Base-by-base conservation (phyloP, 2,329 filamentous ascomycete genomes). In the Aspergillus thermomutatus region DNA sequence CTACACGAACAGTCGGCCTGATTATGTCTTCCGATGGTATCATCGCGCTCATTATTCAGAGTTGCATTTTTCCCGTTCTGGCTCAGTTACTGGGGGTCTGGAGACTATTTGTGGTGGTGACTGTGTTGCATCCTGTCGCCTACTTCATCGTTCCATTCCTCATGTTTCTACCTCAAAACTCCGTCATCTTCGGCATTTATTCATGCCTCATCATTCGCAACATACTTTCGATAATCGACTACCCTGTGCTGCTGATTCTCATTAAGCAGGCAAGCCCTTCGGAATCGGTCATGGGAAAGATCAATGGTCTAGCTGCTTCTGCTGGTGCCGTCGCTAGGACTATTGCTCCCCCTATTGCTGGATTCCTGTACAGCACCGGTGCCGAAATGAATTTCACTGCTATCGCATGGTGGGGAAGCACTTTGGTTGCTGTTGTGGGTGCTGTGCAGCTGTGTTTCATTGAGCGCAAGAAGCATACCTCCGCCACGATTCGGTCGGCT, bases 31-130 rank as follows among this genome's bases (percentile, higher is more conserved):
- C 88, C 52, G 89, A 91, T 63, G 89, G 87, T 2, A 73, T 88
- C 60, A 85, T 92, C 55, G 88, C 88, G 0, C 80, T 92, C 1
- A 79, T 88, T 63, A 86, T 92, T 47, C 89, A 92, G 72, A 89
- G 82, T 1, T 72, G 91, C 48, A 77, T 92, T 28, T 90, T 90
- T 66, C 87, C 87, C 3, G 64, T 85, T 17, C 77, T 88, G 59
- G 84, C 88, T 3, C 80, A 83, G 53, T 81, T 77, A 60, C 76
- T 90, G 14, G 88, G 87, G 1, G 80, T 90, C 1, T 90, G 87
- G 86, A 80, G 77, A 50, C 80, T 87, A 0, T 87, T 90, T 65
- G 73, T 89, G 41, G 60, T 84, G 37, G 87, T 88, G 62, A 85
- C 87, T 0, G 65, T 87, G 10, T 75, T 88, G 1, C 88, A 90